Evolutionary conservation across 306 rosid species (phyloP), one percentile per base, ranked within the genome.

Genomic region (Biancaea sappan): DNA sequence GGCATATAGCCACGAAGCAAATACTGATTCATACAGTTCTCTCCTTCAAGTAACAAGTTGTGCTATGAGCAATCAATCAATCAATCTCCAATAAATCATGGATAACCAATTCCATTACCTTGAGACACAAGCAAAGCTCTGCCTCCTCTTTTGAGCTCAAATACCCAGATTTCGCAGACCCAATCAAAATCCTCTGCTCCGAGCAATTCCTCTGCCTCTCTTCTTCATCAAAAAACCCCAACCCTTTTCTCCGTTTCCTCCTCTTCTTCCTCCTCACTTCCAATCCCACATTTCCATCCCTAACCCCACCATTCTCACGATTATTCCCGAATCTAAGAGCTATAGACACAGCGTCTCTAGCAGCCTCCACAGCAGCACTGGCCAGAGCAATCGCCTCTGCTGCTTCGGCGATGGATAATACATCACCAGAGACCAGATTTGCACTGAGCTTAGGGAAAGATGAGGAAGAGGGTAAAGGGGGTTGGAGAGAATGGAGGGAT

Each of bases 61-160:
- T 54, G 5, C 8, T 25, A 54, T 26, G 18, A 25, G 34, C 0
- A 56, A 53, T n/a, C n/a, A n/a, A n/a, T n/a, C n/a, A n/a, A 37
- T 37, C 43, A 37, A 31, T 53, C 25, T 44, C 31, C 26, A 56
- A 75, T 47, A 50, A 61, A 66, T 19, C 58, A 54, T 25, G 25
- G 18, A n/a, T 71, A 26, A 25, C 28, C 5, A 3, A 53, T 19
- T 63, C 7, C 56, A 24, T 58, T 61, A 93, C 97, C 93, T 83
- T 89, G 76, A 90, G 89, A 69, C 77, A 75, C 28, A 84, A 70
- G 60, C 96, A 86, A 59, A 86, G 86, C 54, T 86, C 86, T 28
- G 91, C 92, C 63, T 93, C 93, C 32, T 85, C 89, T 60, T 28
- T 77, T 78, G 83, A 61, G 79, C 87, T 86, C 64, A 88, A 72